Evolutionary conservation across 371 early-diverging fungal species (phyloP), one percentile per base, ranked within the genome.

Genomic region (Syncephalis fuscata): DNA sequence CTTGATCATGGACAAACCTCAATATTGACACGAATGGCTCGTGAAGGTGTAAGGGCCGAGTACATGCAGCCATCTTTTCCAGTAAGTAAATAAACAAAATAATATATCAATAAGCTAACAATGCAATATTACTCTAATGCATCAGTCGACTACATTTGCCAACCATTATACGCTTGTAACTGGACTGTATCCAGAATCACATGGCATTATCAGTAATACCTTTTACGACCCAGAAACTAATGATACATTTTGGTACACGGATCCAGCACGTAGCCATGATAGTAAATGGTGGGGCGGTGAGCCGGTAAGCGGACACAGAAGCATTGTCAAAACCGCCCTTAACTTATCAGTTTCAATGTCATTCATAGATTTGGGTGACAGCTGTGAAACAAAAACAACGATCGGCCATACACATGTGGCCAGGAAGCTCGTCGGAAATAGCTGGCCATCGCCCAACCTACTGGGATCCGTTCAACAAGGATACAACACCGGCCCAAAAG

Each of bases 111-210:
- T 24, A 1, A 1, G 17, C 22, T 36, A 4, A 14, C 21, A 54
- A 45, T 17, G 19, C 25, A 17, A 37, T 43, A 39, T 32, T 27
- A 19, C 16, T 5, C 10, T 26, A 26, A 20, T 15, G 39, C 15
- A 14, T 19, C 48, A 73, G 73, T 64, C 70, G 21, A 67, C 83
- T 48, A 93, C 94, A 0, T 94, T 94, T 55, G 87, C 96, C 4
- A 95, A 95, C 62, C 95, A 95, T 59, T 93, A 86, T 63, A 73
- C 92, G 1, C 60, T 95, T 22, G 85, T 73, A 1, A 94, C 96
- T 4, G 96, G 96, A 9, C 60, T 93, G 32, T 88, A 82, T 57
- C 93, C 96, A 0, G 83, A 86, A 42, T 64, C 74, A 3, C 95
- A 95, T 56, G 96, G 95, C 7, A 93, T 96, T 47, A 85, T 96